phyloP scores from a whole-genome alignment of 768 basidiomycete species.

The Hirschioporus abietinus region DNA sequence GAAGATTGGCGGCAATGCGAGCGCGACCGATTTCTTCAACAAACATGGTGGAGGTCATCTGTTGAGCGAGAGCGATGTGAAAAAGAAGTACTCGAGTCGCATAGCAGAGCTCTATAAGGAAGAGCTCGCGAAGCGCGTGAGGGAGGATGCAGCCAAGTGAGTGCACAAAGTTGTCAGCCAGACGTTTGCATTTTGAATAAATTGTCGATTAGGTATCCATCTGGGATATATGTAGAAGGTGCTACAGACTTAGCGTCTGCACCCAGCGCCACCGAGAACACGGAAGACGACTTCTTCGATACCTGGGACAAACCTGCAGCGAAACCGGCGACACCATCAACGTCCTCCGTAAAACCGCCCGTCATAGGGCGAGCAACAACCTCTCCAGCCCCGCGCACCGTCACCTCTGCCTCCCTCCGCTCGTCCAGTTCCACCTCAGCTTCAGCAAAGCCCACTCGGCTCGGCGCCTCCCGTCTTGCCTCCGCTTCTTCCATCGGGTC shows the following conservation, averaged over 20 bases:
- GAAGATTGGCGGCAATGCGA: conserved; percentile 92
- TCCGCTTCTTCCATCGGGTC: conserved; percentile 32
- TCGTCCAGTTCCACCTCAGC: conserved; percentile 33
- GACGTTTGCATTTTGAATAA: conserved; percentile 5
- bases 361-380: conserved; percentile 47
- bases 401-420: conserved; percentile 59
- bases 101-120: conserved; percentile 89
- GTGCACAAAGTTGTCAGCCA: conserved; percentile 17
- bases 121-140: conserved; percentile 74
- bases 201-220: conserved; percentile 55
- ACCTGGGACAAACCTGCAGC: conserved; percentile 85
- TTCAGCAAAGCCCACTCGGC: conserved; percentile 27
- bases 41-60: conserved; percentile 77
- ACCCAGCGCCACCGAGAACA: conserved; percentile 25
- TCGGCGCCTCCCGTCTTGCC: conserved; percentile 38
- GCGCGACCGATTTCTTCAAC: conserved; percentile 83
- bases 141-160: conserved; percentile 68
- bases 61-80: conserved; percentile 67
- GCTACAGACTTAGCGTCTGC: conserved; percentile 35
- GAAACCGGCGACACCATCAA: conserved; percentile 17
- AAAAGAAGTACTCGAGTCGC: conserved; percentile 85
- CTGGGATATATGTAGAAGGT: conserved; percentile 81
- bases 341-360: conserved; percentile 49
- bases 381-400: conserved; percentile 46
- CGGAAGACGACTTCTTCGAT: conserved; percentile 87